Conservation (phyloP, 1,284 basidiomycete genomes). For the Rhodotorula sp. region DNA sequence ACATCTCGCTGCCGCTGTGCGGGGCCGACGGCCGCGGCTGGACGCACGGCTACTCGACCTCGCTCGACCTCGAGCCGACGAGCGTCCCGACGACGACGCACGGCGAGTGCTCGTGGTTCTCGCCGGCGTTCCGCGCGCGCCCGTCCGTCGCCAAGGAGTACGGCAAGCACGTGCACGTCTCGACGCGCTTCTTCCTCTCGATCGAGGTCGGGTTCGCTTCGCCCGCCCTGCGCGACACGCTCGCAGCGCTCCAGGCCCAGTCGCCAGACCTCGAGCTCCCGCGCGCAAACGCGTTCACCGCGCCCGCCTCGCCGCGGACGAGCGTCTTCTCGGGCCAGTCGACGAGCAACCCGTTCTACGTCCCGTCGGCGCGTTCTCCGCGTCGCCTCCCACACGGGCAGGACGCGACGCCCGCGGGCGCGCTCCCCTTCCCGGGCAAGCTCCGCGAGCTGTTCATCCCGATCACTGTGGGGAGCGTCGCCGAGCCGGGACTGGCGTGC, state of each 20-base stretch:
- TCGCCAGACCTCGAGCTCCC: constrained; percentile 43
- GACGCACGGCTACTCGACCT: constrained; percentile 48
- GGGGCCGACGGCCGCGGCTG: constrained; percentile 41
- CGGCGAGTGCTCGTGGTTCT: constrained; percentile 49
- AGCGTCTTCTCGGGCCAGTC: constrained; percentile 46
- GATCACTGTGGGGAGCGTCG: constrained; percentile 54
- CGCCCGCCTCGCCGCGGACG: constrained; percentile 39
- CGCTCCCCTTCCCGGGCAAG: constrained; percentile 47
- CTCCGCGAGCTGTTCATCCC: constrained; percentile 52
- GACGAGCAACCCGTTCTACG: constrained; percentile 40
- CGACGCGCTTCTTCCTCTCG: constrained; percentile 51
- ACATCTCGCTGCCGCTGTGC: constrained; percentile 47
- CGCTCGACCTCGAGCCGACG: constrained; percentile 47
- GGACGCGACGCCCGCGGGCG: constrained; percentile 13
- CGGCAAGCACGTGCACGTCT: constrained; percentile 48
- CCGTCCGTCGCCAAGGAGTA: constrained; percentile 44
- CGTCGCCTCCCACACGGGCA: neutral
- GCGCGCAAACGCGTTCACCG: constrained; percentile 41
- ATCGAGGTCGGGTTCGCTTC: constrained; percentile 49
- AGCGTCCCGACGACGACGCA: constrained; percentile 44
- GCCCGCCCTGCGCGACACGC: constrained; percentile 35
- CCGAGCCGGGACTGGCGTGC: constrained; percentile 50
- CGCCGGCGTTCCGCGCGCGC: constrained; percentile 46
- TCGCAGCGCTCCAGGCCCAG: constrained; percentile 32
- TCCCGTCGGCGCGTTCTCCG: constrained; percentile 19